These are phyloP conservation scores for Fusarium floridanum DNA, from an alignment of 2,329 filamentous ascomycete genomes.

Conservation along the genomic window DNA sequence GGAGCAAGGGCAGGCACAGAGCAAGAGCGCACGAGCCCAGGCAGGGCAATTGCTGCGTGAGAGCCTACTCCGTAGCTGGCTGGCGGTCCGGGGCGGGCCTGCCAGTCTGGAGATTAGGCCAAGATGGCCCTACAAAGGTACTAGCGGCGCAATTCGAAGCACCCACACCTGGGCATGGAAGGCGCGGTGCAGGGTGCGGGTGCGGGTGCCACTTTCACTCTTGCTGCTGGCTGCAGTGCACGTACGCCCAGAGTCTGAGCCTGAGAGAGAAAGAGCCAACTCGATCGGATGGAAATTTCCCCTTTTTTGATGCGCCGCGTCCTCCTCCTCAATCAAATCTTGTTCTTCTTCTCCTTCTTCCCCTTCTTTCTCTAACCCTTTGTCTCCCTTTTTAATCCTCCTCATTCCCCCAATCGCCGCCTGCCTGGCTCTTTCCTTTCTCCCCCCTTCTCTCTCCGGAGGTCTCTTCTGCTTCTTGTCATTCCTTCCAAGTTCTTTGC, in stretches of 20 bases:
- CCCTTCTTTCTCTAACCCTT: conserved; percentile 44
- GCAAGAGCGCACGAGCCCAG: conserved; percentile 22
- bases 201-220: conserved; percentile 43
- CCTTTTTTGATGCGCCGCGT: conserved; percentile 52
- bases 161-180: conserved; percentile 21
- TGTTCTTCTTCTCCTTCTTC: conserved; percentile 44
- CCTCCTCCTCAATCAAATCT: conserved; percentile 42
- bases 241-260: not conserved
- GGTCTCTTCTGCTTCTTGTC: conserved; percentile 52
- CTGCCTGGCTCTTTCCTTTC: conserved; percentile 33
- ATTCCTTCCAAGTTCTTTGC: conserved; percentile 50
- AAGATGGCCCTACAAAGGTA: conserved; percentile 39
- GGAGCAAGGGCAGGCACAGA: conserved; percentile 8
- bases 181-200: conserved; percentile 21
- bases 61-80: not conserved
- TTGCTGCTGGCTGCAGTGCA: conserved; percentile 24
- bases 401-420: conserved; percentile 40
- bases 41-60: conserved; percentile 3
- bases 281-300: conserved; percentile 52
- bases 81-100: conserved; percentile 28
- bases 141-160: conserved; percentile 39
- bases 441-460: conserved; percentile 41
- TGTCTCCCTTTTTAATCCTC: conserved; percentile 43
- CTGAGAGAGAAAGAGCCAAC: conserved; percentile 28
- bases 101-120: conserved; percentile 36